Evolutionary conservation across 139 green algal genomes (phyloP).

Genomic region (Tetratostichococcus sp.): DNA sequence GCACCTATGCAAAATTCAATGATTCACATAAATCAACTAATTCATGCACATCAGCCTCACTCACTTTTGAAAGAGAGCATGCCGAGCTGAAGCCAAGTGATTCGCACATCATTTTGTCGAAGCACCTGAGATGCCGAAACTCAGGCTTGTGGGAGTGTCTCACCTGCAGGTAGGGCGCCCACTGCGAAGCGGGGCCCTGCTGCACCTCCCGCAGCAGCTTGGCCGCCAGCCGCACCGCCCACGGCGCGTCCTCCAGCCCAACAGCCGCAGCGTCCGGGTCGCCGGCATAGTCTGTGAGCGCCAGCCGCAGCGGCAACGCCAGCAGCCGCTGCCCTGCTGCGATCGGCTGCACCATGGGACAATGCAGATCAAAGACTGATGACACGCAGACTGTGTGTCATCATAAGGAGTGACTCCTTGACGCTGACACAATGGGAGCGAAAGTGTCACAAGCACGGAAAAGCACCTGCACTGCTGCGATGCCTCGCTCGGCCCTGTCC

Average conservation of each 20-base stretch:
- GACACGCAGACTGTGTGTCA: too few relatives aligned
- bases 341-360: slow-evolving; percentile 34
- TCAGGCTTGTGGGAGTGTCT: too few relatives aligned
- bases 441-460: too few relatives aligned
- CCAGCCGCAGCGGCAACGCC: slow-evolving; percentile 57
- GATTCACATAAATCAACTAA: too few relatives aligned
- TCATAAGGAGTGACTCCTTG: too few relatives aligned
- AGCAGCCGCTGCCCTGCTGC: slow-evolving; percentile 41
- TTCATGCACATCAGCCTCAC: not conserved
- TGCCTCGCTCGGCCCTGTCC: slow-evolving; percentile 41
- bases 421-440: too few relatives aligned
- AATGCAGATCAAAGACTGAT: too few relatives aligned
- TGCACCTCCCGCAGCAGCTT: slow-evolving; percentile 61
- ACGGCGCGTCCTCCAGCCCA: slow-evolving; percentile 52
- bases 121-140: too few relatives aligned
- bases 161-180: slow-evolving; percentile 51
- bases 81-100: too few relatives aligned
- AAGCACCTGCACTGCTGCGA: slow-evolving; percentile 39
- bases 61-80: too few relatives aligned
- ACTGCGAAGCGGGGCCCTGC: slow-evolving; percentile 34
- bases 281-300: slow-evolving; percentile 55
- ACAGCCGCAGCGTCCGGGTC: slow-evolving; percentile 50
- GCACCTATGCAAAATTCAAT: slow-evolving; percentile 34
- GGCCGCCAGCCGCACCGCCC: slow-evolving; percentile 61
- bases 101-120: too few relatives aligned